These are phyloP conservation scores for Saposhnikovia divaricata DNA, from an alignment of 129 eudicot genomes.

Conservation along the genomic window DNA sequence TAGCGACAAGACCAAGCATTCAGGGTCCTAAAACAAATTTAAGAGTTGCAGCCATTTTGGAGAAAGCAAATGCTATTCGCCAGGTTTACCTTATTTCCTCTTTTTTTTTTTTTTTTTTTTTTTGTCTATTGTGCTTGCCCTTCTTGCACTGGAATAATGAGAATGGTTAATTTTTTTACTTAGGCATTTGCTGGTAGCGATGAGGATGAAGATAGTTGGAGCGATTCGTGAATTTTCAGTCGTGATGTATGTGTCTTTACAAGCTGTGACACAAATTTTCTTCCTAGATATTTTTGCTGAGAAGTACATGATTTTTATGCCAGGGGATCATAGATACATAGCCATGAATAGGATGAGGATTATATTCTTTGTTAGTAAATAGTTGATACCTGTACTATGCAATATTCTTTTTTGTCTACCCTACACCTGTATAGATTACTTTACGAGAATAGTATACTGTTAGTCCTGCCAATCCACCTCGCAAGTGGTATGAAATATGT, in stretches of 20 bases:
- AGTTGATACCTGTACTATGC: neutral
- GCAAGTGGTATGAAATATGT: neutral
- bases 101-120: slow-evolving; percentile 15
- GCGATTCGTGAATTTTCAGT: slow-evolving; percentile 39
- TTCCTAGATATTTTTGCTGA: neutral
- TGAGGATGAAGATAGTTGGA: slow-evolving; percentile 81
- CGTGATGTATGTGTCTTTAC: neutral
- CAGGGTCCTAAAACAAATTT: slow-evolving; percentile 76
- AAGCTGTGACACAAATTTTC: neutral
- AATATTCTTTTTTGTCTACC: slow-evolving; percentile 5
- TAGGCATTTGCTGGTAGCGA: slow-evolving; percentile 98
- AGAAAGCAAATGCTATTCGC: slow-evolving; percentile 87
- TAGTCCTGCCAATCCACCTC: neutral
- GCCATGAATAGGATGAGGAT: neutral
- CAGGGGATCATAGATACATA: neutral
- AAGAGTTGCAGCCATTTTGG: slow-evolving; percentile 75
- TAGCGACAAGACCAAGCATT: slow-evolving; percentile 57
- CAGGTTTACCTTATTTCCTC: slow-evolving; percentile 42
- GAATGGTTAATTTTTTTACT: neutral
- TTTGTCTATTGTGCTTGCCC: neutral
- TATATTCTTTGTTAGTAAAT: neutral
- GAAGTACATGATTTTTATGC: neutral
- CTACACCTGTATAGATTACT: slow-evolving; percentile 13
- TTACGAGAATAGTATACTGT: neutral
- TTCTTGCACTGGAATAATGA: slow-evolving; percentile 3